Evolutionary conservation across 1,139 yeast genomes (phyloP).

Genomic region (Yamadazyma buinensis): DNA sequence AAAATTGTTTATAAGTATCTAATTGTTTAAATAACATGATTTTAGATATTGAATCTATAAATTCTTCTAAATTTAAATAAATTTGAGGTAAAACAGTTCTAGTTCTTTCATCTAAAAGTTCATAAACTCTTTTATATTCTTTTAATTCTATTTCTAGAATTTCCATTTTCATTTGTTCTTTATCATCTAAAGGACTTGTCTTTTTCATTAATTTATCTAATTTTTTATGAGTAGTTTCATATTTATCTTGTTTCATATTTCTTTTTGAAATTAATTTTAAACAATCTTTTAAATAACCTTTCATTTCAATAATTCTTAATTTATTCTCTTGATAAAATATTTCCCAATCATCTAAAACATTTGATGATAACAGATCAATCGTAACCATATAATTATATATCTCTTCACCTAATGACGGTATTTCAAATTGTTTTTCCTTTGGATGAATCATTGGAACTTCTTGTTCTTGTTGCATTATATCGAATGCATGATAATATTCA

Average conservation of each 20-base stretch:
- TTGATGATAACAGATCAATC: slow-evolving; percentile 27
- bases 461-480: slow-evolving; percentile 25
- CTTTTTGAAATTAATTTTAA: slow-evolving; percentile 44
- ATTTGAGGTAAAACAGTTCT: slow-evolving; percentile 44
- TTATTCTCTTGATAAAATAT: slow-evolving; percentile 26
- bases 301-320: slow-evolving; percentile 37
- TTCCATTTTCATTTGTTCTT: slow-evolving; percentile 33
- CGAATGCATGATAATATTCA: slow-evolving; percentile 34
- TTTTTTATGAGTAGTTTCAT: slow-evolving; percentile 34
- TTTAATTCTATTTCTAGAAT: slow-evolving; percentile 26
- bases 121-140: slow-evolving; percentile 27
- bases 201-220: slow-evolving; percentile 43
- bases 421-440: slow-evolving; percentile 28
- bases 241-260: slow-evolving; percentile 39
- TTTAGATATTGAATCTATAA: slow-evolving; percentile 40
- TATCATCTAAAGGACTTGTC: slow-evolving; percentile 31
- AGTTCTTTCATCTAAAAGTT: slow-evolving; percentile 36
- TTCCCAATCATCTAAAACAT: slow-evolving; percentile 32
- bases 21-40: slow-evolving; percentile 30
- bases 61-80: slow-evolving; percentile 47
- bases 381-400: slow-evolving; percentile 26
- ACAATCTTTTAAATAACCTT: slow-evolving; percentile 30
- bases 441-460: slow-evolving; percentile 38
- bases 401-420: slow-evolving; percentile 30
- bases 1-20: slow-evolving; percentile 27